Conservation (phyloP, 805 yeast species). For the Nakazawaea ernobii region DNA sequence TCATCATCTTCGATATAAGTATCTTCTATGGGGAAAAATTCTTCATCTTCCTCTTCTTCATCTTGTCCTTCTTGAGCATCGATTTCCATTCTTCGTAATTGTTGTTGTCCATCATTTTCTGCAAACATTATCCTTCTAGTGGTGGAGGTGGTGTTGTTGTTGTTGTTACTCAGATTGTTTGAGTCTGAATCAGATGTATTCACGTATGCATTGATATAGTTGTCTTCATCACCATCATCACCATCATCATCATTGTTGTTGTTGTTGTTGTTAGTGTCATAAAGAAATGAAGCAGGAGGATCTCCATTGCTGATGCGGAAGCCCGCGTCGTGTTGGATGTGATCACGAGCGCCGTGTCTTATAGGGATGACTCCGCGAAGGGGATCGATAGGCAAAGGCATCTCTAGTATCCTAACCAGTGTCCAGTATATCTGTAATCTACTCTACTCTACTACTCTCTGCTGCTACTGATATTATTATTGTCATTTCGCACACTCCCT, state of each 20-base stretch:
- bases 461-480: too few species aligned
- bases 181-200: not conserved
- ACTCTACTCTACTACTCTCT: too few species aligned
- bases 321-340: not conserved
- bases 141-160: too few species aligned
- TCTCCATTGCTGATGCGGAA: not conserved
- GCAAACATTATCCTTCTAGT: not conserved
- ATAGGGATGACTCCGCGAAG: too few species aligned
- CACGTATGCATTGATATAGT: not conserved
- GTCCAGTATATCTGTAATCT: too few species aligned
- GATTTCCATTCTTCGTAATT: not conserved
- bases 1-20: conserved; percentile 20
- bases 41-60: conserved; percentile 20
- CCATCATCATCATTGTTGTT: not conserved
- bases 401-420: too few species aligned
- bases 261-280: not conserved
- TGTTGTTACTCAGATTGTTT: not conserved
- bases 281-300: too few species aligned
- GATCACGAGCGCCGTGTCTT: too few species aligned
- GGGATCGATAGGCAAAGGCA: not conserved
- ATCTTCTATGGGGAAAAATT: conserved; percentile 1
- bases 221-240: not conserved
- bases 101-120: not conserved
- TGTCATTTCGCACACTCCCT: too few species aligned
- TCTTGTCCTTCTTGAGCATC: conserved; percentile 11